Evolutionary conservation across 2,329 filamentous ascomycete genomes (phyloP).

Genomic region (Proliferodiscus dingleyae): DNA sequence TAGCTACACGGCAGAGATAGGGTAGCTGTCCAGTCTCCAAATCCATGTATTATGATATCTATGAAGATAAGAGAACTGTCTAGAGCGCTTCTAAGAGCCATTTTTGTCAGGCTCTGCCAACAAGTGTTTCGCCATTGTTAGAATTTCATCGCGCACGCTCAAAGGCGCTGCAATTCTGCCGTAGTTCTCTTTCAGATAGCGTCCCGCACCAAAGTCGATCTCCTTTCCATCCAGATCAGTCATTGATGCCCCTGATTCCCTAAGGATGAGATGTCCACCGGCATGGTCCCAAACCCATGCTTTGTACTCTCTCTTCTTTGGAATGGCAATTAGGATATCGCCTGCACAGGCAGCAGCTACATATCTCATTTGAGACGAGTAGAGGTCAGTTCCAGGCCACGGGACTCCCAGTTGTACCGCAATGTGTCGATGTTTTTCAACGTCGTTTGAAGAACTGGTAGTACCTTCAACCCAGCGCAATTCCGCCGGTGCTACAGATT

Average conservation of each 20-base stretch:
- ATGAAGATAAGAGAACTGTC: no score
- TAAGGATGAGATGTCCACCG: slow-evolving; percentile 45
- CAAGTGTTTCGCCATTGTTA: background rate
- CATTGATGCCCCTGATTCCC: slow-evolving; percentile 46
- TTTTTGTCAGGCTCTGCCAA: slow-evolving; percentile 2
- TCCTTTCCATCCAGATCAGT: slow-evolving; percentile 45
- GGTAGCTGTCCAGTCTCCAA: no score
- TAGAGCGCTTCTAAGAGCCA: no score
- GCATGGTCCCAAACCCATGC: slow-evolving; percentile 49
- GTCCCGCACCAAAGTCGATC: slow-evolving; percentile 43
- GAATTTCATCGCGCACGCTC: slow-evolving; percentile 29
- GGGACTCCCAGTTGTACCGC: slow-evolving; percentile 32
- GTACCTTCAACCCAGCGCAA: slow-evolving; percentile 43
- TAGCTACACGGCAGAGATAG: no score
- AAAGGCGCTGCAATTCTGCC: slow-evolving; percentile 38
- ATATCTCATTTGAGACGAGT: slow-evolving; percentile 50
- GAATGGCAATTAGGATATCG: slow-evolving; percentile 45
- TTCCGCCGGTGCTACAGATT: slow-evolving; percentile 23
- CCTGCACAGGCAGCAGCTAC: slow-evolving; percentile 46
- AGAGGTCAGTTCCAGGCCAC: slow-evolving; percentile 46
- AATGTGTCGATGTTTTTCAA: slow-evolving; percentile 32
- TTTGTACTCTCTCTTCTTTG: slow-evolving; percentile 31
- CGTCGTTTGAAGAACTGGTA: slow-evolving; percentile 35
- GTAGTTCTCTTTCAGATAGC: slow-evolving; percentile 35
- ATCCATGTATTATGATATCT: no score